Conservation (phyloP, 345 rosid genomes). For the Sisymbrium irio region DNA sequence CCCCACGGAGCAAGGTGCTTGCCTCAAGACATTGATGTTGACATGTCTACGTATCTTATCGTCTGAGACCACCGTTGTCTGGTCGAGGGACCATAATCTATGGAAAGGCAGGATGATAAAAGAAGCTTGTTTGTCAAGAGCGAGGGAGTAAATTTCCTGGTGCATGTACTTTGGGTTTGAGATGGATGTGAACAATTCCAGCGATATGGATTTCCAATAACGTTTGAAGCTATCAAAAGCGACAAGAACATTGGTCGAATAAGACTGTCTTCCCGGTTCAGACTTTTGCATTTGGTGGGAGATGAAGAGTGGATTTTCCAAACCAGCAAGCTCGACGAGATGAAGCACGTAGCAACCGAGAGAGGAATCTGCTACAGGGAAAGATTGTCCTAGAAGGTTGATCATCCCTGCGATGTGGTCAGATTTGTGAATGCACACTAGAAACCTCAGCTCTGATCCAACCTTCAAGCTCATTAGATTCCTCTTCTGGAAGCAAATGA, state of each 20-base stretch:
- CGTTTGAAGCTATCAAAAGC: conserved; percentile 28
- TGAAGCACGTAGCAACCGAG: conserved; percentile 28
- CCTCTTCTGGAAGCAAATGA: conserved; percentile 46
- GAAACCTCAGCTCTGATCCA: conserved; percentile 36
- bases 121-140: conserved; percentile 44
- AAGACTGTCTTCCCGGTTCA: conserved; percentile 24
- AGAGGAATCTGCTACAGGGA: conserved; percentile 14
- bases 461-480: conserved; percentile 34
- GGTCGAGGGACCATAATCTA: conserved; percentile 43
- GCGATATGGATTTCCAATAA: conserved; percentile 13
- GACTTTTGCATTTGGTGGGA: conserved; percentile 37
- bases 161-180: conserved; percentile 45
- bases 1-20: conserved; percentile 63
- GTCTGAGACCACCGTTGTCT: conserved; percentile 35
- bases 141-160: conserved; percentile 50
- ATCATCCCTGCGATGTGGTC: conserved; percentile 34
- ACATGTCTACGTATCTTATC: conserved; percentile 27
- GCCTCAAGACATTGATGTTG: conserved; percentile 44
- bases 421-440: conserved; percentile 49
- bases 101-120: conserved; percentile 61
- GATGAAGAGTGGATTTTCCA: conserved; percentile 31
- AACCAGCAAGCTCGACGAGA: conserved; percentile 34
- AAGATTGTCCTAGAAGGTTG: conserved; percentile 30
- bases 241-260: conserved; percentile 23
- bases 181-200: conserved; percentile 32